Conservation (phyloP, 2,329 filamentous ascomycete genomes). For the Botrytis deweyae region DNA sequence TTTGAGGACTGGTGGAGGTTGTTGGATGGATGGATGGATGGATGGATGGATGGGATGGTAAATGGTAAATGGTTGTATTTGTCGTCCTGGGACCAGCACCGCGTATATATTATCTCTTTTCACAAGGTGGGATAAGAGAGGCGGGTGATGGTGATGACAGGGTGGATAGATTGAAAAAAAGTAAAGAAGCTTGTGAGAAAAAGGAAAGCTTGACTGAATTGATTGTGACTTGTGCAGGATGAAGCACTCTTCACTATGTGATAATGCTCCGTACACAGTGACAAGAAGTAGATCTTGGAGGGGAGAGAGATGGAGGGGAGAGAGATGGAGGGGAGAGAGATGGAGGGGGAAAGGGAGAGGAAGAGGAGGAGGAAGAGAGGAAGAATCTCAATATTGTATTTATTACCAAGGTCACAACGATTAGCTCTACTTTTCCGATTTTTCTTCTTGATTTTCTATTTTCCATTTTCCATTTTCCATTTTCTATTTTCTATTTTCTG, state of each 20-base stretch:
- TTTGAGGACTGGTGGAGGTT: slow-evolving; percentile 6
- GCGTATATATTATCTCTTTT: not conserved
- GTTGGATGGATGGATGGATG: not conserved
- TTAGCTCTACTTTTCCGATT: not conserved
- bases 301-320: not conserved
- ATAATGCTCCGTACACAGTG: not conserved
- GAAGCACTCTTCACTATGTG: not conserved
- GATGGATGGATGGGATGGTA: not conserved
- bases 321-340: no score
- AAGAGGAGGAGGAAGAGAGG: no score
- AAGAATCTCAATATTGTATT: not conserved
- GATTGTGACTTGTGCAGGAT: not conserved
- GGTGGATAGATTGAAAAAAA: not conserved
- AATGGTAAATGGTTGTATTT: not conserved
- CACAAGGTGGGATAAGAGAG: not conserved
- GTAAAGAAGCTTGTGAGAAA: not conserved
- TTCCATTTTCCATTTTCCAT: no score
- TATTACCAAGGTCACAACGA: not conserved
- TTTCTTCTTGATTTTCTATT: not conserved
- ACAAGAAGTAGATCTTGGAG: slow-evolving; percentile 1
- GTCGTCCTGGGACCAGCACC: not conserved
- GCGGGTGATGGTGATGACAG: not conserved
- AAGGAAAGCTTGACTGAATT: not conserved
- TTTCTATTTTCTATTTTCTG: not conserved
- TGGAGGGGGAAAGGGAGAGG: not conserved